These are phyloP conservation scores for Myxozyma udenii DNA, from an alignment of 805 yeast species.

Conservation along the genomic window DNA sequence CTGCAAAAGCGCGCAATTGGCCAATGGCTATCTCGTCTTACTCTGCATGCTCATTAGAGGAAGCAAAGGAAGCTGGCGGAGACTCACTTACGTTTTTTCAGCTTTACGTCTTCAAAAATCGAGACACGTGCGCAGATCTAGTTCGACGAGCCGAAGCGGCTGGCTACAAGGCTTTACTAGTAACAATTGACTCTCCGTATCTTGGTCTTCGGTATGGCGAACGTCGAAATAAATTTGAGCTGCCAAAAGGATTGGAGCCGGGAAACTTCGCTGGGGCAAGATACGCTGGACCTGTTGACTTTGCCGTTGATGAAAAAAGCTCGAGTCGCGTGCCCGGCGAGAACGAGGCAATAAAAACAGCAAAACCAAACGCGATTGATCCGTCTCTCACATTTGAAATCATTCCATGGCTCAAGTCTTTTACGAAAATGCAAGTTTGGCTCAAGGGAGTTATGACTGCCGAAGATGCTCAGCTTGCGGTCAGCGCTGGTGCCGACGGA, in stretches of 20 bases:
- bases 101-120: constrained; percentile 32
- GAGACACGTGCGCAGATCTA: constrained; percentile 28
- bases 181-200: constrained; percentile 56
- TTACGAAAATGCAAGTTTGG: constrained; percentile 48
- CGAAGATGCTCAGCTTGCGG: constrained; percentile 62
- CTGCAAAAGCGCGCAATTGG: constrained; percentile 30
- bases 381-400: constrained; percentile 30
- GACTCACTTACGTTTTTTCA: constrained; percentile 28
- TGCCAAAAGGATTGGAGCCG: constrained; percentile 31
- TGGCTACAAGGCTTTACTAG: constrained; percentile 46
- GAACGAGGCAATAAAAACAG: constrained; percentile 11
- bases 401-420: constrained; percentile 34
- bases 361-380: constrained; percentile 26
- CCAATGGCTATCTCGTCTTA: constrained; percentile 33
- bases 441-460: constrained; percentile 65
- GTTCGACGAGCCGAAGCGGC: constrained; percentile 33
- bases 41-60: constrained; percentile 28
- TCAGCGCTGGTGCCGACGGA: constrained; percentile 58
- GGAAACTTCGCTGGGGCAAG: constrained; percentile 32
- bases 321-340: constrained; percentile 18
- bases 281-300: constrained; percentile 26
- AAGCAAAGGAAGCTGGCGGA: constrained; percentile 22
- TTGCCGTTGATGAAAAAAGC: constrained; percentile 23
- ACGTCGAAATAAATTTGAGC: constrained; percentile 33
- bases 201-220: constrained; percentile 56